phyloP scores from a whole-genome alignment of 2,329 filamentous ascomycete genomes.

The Cladophialophora immunda region DNA sequence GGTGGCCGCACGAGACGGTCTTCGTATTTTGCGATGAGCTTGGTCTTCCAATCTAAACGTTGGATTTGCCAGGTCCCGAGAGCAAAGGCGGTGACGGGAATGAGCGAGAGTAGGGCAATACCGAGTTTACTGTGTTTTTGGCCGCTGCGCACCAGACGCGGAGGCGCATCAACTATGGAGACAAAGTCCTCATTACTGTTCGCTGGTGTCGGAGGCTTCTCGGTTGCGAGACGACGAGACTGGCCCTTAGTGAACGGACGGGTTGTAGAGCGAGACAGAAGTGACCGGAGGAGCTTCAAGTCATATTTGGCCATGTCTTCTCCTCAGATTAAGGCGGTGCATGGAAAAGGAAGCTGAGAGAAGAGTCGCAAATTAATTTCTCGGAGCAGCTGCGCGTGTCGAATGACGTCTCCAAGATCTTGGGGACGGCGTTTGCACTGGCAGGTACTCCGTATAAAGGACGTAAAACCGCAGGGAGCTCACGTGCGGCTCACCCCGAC shows the following conservation, averaged over 20 bases:
- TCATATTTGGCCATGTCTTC: slow-evolving; percentile 30
- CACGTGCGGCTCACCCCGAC: too few relatives aligned
- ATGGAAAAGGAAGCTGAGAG: neutral
- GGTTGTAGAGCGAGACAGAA: slow-evolving; percentile 9
- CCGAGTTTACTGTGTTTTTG: slow-evolving; percentile 64
- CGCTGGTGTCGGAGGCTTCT: slow-evolving; percentile 21
- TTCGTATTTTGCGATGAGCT: slow-evolving; percentile 88
- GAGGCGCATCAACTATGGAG: slow-evolving; percentile 86
- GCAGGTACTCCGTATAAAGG: too few relatives aligned
- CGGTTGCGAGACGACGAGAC: slow-evolving; percentile 23
- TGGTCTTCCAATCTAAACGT: slow-evolving; percentile 91
- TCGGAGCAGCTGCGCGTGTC: slow-evolving; percentile 1
- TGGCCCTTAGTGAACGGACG: slow-evolving; percentile 3
- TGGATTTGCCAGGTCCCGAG: slow-evolving; percentile 97
- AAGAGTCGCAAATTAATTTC: slow-evolving; percentile 5
- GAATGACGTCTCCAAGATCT: slow-evolving; percentile 4
- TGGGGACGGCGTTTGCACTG: too few relatives aligned
- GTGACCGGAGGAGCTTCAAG: slow-evolving; percentile 25
- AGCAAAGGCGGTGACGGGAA: slow-evolving; percentile 87
- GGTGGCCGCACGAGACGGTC: slow-evolving; percentile 88
- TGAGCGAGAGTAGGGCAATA: slow-evolving; percentile 66
- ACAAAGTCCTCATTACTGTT: slow-evolving; percentile 81
- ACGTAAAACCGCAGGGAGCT: too few relatives aligned
- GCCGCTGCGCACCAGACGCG: slow-evolving; percentile 78
- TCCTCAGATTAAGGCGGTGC: neutral